A percentile compares a stretch with the other conserved stretches of the same genome.
Conservation (phyloP, 1,139 yeast species). For the Arxiozyma heterogenica region DNA sequence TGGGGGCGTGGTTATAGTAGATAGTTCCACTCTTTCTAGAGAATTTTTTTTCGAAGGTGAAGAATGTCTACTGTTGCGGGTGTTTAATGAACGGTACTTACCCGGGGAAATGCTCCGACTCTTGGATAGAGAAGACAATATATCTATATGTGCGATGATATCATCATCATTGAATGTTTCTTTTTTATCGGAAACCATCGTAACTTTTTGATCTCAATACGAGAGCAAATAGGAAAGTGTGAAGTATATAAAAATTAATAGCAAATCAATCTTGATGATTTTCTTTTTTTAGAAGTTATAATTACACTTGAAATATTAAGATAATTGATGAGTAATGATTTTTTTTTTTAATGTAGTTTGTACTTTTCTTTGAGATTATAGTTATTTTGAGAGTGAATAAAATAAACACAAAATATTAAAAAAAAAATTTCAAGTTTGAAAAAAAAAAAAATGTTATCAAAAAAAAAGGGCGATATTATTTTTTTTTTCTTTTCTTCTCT, state of each 20-base stretch:
- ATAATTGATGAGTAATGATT: not conserved
- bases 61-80: not conserved
- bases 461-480: too few relatives aligned
- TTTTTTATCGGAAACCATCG: not conserved
- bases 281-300: too few relatives aligned
- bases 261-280: not conserved
- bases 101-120: slow-evolving; percentile 1
- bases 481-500: too few relatives aligned
- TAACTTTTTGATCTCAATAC: not conserved
- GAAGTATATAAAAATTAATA: too few relatives aligned
- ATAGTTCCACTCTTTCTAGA: not conserved
- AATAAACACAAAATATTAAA: not conserved
- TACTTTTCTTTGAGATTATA: not conserved
- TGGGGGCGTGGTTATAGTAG: not conserved
- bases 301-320: not conserved
- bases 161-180: slow-evolving; percentile 10
- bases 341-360: not conserved
- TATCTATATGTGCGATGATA: slow-evolving; percentile 19
- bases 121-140: slow-evolving; percentile 20
- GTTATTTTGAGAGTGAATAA: not conserved
- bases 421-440: not conserved
- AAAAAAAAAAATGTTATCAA: too few relatives aligned
- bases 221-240: not conserved
- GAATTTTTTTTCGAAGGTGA: not conserved
- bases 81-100: not conserved